Percentiles rank a stretch among this genome's conserved stretches.
phyloP scores from a whole-genome alignment of 1,284 basidiomycete species.

The Boletus holoroseus region DNA sequence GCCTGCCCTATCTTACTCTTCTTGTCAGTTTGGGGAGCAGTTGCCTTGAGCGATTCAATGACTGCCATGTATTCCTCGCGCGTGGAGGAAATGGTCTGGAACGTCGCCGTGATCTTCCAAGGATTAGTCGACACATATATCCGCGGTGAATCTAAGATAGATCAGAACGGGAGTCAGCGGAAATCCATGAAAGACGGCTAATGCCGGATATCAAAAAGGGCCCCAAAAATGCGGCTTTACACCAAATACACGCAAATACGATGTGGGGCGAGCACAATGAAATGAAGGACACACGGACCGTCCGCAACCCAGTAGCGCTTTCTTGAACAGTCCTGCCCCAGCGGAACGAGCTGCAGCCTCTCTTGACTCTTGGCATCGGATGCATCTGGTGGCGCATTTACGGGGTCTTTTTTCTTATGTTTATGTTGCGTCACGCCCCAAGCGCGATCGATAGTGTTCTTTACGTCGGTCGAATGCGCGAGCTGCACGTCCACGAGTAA shows the following conservation, averaged over 20 bases:
- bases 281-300: constrained; percentile 59
- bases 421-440: constrained; percentile 79
- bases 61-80: constrained; percentile 61
- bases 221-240: constrained; percentile 39
- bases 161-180: constrained; percentile 34
- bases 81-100: constrained; percentile 62
- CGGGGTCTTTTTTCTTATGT: constrained; percentile 68
- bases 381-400: constrained; percentile 48
- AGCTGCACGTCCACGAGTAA: constrained; percentile 77
- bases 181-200: constrained; percentile 34
- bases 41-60: constrained; percentile 55
- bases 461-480: constrained; percentile 58
- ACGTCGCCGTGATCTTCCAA: constrained; percentile 75
- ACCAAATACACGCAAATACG: constrained; percentile 71
- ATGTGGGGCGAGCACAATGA: constrained; percentile 35
- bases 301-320: constrained; percentile 77
- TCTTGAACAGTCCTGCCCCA: constrained; percentile 66
- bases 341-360: constrained; percentile 54
- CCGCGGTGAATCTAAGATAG: constrained; percentile 65
- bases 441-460: constrained; percentile 68
- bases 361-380: constrained; percentile 59
- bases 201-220: constrained; percentile 36
- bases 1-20: constrained; percentile 49
- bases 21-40: constrained; percentile 46
- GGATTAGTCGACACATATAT: constrained; percentile 77